Percentiles rank a stretch among this genome's conserved stretches.
Evolutionary conservation across 2,329 filamentous ascomycete genomes (phyloP).

Genomic region (Claviceps paspali): DNA sequence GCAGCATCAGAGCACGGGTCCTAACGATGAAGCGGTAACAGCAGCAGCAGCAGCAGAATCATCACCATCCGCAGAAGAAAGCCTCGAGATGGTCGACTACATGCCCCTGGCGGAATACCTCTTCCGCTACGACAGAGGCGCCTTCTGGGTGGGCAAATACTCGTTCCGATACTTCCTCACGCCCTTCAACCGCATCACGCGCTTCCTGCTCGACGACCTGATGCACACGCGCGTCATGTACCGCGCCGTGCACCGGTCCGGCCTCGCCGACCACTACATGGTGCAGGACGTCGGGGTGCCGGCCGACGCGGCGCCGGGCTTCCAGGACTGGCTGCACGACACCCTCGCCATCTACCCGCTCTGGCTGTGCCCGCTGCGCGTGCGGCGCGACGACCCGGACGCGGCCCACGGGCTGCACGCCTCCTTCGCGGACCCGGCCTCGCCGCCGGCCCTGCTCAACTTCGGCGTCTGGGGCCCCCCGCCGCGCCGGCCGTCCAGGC

Average conservation of each 20-base stretch:
- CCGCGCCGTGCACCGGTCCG: slow-evolving; percentile 52
- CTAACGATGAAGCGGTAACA: too few species aligned
- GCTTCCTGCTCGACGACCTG: slow-evolving; percentile 57
- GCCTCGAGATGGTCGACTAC: slow-evolving; percentile 27
- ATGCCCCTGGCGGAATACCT: slow-evolving; percentile 58
- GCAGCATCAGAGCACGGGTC: too few species aligned
- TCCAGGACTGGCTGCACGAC: slow-evolving; percentile 35
- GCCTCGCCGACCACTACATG: slow-evolving; percentile 48
- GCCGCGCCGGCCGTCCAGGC: slow-evolving; percentile 36
- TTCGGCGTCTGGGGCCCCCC: slow-evolving; percentile 65
- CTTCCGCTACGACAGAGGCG: slow-evolving; percentile 61
- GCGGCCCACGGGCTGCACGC: slow-evolving; percentile 32
- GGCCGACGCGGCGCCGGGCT: slow-evolving; percentile 33
- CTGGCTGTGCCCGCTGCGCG: slow-evolving; percentile 42
- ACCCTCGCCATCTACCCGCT: slow-evolving; percentile 42
- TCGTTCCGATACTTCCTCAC: slow-evolving; percentile 42
- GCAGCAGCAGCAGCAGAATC: too few species aligned
- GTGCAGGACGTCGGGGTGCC: slow-evolving; percentile 52
- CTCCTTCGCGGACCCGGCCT: slow-evolving; percentile 20
- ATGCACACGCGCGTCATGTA: slow-evolving; percentile 62
- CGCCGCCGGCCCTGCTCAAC: slow-evolving; percentile 31
- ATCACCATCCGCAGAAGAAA: too few species aligned
- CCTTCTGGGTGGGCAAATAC: slow-evolving; percentile 56
- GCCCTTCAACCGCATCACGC: slow-evolving; percentile 49
- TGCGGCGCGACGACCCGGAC: slow-evolving; percentile 17